These are phyloP conservation scores for Gnaphalium uliginosum DNA, from an alignment of 129 eudicot species.

Conservation along the genomic window DNA sequence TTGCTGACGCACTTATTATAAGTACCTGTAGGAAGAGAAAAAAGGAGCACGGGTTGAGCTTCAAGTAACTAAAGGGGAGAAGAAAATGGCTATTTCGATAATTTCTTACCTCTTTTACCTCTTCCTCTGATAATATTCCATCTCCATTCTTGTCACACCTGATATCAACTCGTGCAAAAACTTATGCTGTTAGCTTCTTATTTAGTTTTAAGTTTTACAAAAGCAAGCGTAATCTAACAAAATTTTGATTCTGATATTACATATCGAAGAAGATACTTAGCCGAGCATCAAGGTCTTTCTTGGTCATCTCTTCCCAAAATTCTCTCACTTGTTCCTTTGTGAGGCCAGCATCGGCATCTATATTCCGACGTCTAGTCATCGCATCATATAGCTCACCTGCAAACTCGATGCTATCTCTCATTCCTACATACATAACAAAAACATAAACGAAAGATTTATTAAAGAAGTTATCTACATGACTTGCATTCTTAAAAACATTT, in stretches of 20 bases:
- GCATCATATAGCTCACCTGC: conserved; percentile 77
- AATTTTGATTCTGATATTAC: conserved; percentile 31
- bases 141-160: conserved; percentile 99
- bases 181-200: neutral
- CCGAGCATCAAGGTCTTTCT: conserved; percentile 71
- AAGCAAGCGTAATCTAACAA: neutral
- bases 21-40: conserved; percentile 54
- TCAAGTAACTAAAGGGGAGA: neutral
- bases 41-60: conserved; percentile 16
- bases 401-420: conserved; percentile 83
- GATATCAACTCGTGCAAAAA: conserved; percentile 24
- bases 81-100: conserved; percentile 1
- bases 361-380: conserved; percentile 65
- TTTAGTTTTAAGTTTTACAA: conserved; percentile 11
- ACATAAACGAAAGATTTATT: neutral
- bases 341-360: conserved; percentile 55
- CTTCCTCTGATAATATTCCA: conserved; percentile 83
- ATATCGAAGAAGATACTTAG: conserved; percentile 94
- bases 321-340: conserved; percentile 44
- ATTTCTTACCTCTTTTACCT: conserved; percentile 82
- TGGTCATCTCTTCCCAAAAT: conserved; percentile 89
- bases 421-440: conserved; percentile 44
- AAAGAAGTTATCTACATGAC: conserved; percentile 2
- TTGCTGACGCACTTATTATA: conserved; percentile 93
- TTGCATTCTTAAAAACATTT: conserved; percentile 10